Conservation (phyloP, 2,329 filamentous ascomycete species). For the Myriosclerotinia duriaeana region DNA sequence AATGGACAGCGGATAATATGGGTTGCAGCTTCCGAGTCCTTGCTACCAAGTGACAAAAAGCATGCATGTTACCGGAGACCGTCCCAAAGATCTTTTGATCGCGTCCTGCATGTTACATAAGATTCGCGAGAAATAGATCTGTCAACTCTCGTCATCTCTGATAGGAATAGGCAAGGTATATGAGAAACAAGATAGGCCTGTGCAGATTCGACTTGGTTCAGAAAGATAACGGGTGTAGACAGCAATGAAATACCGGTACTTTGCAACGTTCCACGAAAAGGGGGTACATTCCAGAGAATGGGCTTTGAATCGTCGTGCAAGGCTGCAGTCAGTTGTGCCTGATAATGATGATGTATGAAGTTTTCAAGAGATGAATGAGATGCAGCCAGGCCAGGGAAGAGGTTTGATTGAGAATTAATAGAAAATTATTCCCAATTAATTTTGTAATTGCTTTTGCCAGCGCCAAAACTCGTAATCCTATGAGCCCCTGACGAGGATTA, state of each 20-base stretch:
- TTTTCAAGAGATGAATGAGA: not conserved
- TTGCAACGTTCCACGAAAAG: conserved; percentile 13
- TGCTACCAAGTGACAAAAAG: conserved; percentile 19
- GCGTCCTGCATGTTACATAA: conserved; percentile 10
- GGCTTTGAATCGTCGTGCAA: not conserved
- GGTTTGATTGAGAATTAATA: not conserved
- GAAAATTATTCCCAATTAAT: not conserved
- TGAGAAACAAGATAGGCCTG: conserved; percentile 11
- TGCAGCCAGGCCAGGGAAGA: not conserved
- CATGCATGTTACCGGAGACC: conserved; percentile 20
- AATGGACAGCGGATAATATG: conserved; percentile 16
- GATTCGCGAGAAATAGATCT: conserved; percentile 25
- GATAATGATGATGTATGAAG: not conserved
- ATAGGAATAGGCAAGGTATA: conserved; percentile 8
- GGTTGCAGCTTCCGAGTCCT: conserved; percentile 20
- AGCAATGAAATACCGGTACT: conserved; percentile 12
- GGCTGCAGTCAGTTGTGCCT: conserved; percentile 4
- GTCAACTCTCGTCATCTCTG: conserved; percentile 13
- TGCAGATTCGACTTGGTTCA: conserved; percentile 18
- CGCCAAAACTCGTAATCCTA: not conserved
- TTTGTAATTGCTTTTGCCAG: conserved; percentile 11
- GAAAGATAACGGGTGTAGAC: conserved; percentile 17
- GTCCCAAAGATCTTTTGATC: conserved; percentile 22
- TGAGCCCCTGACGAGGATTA: conserved; percentile 19
- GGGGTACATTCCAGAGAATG: not conserved